These are phyloP conservation scores for Pythium aphanidermatum DNA, from an alignment of 352 stramenopile species.

Conservation along the genomic window DNA sequence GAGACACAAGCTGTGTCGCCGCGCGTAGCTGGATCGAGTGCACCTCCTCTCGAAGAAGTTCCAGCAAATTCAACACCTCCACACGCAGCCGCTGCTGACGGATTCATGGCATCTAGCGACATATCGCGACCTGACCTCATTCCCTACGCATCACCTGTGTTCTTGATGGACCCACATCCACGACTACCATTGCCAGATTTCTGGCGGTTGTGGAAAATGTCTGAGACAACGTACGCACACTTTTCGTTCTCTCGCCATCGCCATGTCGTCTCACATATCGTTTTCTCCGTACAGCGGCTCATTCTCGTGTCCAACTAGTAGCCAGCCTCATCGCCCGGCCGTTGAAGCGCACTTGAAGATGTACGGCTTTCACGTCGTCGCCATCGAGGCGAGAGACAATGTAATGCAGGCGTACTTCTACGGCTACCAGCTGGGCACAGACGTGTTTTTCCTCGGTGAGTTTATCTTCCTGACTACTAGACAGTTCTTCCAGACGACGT, in stretches of 20 bases:
- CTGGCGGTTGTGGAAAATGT: conserved; percentile 46
- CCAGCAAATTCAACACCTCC: neutral
- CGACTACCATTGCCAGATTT: conserved; percentile 22
- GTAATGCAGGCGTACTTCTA: conserved; percentile 73
- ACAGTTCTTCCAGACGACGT: conserved; percentile 77
- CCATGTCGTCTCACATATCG: neutral
- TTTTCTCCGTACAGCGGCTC: conserved; percentile 32
- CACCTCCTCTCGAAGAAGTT: no score
- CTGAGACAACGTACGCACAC: conserved; percentile 52
- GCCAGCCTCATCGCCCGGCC: conserved; percentile 35
- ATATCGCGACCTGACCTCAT: conserved; percentile 28
- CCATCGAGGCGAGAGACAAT: conserved; percentile 41
- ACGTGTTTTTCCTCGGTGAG: conserved; percentile 59
- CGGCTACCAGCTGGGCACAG: conserved; percentile 34
- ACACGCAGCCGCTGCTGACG: neutral
- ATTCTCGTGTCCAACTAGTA: conserved; percentile 66
- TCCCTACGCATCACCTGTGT: conserved; percentile 54
- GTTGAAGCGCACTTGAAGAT: conserved; percentile 38
- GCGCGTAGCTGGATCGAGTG: no score
- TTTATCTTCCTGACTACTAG: conserved; percentile 69
- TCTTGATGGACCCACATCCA: conserved; percentile 30
- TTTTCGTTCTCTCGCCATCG: neutral
- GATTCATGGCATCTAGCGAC: conserved; percentile 14
- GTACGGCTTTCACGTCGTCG: conserved; percentile 53
- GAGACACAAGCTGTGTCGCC: no score